phyloP scores from a whole-genome alignment of 805 yeast genomes.

The Torulaspora delbrueckii region DNA sequence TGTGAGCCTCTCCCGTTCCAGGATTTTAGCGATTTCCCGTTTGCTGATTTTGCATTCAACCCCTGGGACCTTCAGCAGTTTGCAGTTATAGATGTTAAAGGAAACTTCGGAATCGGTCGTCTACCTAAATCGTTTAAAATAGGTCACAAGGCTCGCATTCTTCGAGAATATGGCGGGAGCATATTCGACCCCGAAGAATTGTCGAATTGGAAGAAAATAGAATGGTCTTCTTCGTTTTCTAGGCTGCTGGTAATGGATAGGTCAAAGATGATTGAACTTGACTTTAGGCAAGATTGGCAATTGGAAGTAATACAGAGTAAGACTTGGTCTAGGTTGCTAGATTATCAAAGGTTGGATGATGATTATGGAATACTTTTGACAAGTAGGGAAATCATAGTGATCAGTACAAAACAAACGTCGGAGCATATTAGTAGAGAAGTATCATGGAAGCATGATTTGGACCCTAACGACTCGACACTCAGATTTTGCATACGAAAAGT shows the following conservation, averaged over 20 bases:
- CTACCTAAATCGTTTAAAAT: constrained; percentile 18
- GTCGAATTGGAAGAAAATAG: constrained; percentile 50
- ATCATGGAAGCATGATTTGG: constrained; percentile 70
- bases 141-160: constrained; percentile 5
- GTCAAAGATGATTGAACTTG: constrained; percentile 38
- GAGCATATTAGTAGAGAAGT: constrained; percentile 43
- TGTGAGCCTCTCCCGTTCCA: constrained; percentile 23
- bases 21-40: constrained; percentile 32
- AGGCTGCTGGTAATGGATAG: constrained; percentile 40
- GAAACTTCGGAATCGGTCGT: constrained; percentile 46
- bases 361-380: constrained; percentile 53
- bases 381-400: constrained; percentile 57
- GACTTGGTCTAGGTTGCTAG: constrained; percentile 50
- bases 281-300: constrained; percentile 30
- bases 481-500: constrained; percentile 35
- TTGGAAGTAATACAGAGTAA: constrained; percentile 44
- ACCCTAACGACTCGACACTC: constrained; percentile 51
- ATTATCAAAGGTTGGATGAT: constrained; percentile 36
- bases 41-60: constrained; percentile 45
- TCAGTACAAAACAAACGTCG: constrained; percentile 32
- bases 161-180: constrained; percentile 22
- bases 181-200: constrained; percentile 46
- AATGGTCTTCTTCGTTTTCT: constrained; percentile 40
- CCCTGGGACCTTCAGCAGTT: constrained; percentile 40
- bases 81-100: constrained; percentile 47